These are phyloP conservation scores for Taphrina deformans DNA, from an alignment of 1,139 yeast genomes.

Conservation along the genomic window DNA sequence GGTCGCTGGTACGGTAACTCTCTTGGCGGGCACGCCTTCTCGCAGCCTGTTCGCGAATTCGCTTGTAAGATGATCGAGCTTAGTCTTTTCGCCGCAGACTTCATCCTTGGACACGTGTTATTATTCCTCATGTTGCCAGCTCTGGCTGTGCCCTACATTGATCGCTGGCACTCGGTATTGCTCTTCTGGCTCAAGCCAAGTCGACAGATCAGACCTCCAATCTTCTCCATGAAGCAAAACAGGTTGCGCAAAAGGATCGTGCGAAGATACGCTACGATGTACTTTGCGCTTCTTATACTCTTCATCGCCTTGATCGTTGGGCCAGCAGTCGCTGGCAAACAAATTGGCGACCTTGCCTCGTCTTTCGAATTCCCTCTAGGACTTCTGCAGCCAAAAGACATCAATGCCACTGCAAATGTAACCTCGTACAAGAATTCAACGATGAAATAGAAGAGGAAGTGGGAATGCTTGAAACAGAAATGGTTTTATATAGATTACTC, in stretches of 20 bases:
- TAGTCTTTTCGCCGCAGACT: constrained; percentile 97
- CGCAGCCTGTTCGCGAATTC: constrained; percentile 96
- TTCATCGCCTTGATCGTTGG: constrained; percentile 81
- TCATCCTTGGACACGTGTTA: constrained; percentile 83
- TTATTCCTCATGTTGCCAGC: constrained; percentile 88
- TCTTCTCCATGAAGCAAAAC: constrained; percentile 94
- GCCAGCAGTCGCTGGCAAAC: constrained; percentile 69
- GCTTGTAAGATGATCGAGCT: constrained; percentile 90
- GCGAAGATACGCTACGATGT: constrained; percentile 84
- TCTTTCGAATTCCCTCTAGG: constrained; percentile 15
- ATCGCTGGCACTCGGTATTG: constrained; percentile 98
- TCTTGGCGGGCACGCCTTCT: constrained; percentile 91
- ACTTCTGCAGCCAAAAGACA: constrained; percentile 28
- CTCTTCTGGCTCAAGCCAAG: constrained; percentile 98
- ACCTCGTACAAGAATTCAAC: constrained; percentile 26
- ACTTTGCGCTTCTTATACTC: constrained; percentile 65
- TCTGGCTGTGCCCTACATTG: constrained; percentile 80
- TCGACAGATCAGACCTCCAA: constrained; percentile 98
- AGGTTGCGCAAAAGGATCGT: constrained; percentile 99
- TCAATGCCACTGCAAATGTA: constrained; percentile 29
- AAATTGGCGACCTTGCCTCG: neutral
- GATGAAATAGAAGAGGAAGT: neutral
- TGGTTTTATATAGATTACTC: neutral
- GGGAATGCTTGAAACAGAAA: neutral
- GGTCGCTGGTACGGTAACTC: constrained; percentile 99